Conservation (phyloP, 2,329 filamentous ascomycete genomes). For the Ceratocystis alfenasii region DNA sequence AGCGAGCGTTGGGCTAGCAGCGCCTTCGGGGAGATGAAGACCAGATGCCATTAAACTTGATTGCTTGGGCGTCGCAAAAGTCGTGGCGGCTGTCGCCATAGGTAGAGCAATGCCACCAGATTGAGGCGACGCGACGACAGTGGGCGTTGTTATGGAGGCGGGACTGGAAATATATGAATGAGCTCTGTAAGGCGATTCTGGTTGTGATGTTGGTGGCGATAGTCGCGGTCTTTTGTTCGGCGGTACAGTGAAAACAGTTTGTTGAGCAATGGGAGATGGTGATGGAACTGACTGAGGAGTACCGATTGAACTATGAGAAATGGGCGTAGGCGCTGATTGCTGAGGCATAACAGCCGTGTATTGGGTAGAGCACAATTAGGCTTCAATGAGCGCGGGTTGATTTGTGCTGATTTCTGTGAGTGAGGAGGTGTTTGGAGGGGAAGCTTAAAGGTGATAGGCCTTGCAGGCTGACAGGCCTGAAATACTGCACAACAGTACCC, state of each 20-base stretch:
- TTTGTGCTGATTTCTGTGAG: not conserved
- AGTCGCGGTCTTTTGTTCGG: conserved; percentile 62
- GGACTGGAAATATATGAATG: conserved; percentile 39
- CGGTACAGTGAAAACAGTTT: conserved; percentile 45
- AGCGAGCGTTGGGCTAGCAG: conserved; percentile 21
- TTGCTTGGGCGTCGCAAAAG: conserved; percentile 17
- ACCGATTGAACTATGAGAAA: not conserved
- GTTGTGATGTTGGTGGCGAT: conserved; percentile 57
- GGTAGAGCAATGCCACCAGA: conserved; percentile 10
- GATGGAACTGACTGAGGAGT: conserved; percentile 47
- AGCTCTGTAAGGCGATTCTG: conserved; percentile 48
- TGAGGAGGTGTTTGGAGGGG: conserved; percentile 12
- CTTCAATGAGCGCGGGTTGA: not conserved
- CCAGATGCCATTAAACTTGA: conserved; percentile 19
- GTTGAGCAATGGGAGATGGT: conserved; percentile 49
- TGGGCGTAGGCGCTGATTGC: conserved; percentile 7
- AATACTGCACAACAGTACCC: conserved; percentile 35
- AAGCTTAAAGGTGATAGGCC: conserved; percentile 24
- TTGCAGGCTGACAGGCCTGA: conserved; percentile 41
- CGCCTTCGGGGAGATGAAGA: conserved; percentile 24
- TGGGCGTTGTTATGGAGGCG: conserved; percentile 31
- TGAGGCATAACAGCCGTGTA: conserved; percentile 15
- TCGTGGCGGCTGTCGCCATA: conserved; percentile 20
- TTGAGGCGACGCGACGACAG: conserved; percentile 26
- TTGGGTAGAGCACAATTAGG: not conserved